A percentile compares a stretch with the other conserved stretches of the same genome.
Conservation (phyloP, 1,284 basidiomycete genomes). For the Leucocoprinus gongylophorus region DNA sequence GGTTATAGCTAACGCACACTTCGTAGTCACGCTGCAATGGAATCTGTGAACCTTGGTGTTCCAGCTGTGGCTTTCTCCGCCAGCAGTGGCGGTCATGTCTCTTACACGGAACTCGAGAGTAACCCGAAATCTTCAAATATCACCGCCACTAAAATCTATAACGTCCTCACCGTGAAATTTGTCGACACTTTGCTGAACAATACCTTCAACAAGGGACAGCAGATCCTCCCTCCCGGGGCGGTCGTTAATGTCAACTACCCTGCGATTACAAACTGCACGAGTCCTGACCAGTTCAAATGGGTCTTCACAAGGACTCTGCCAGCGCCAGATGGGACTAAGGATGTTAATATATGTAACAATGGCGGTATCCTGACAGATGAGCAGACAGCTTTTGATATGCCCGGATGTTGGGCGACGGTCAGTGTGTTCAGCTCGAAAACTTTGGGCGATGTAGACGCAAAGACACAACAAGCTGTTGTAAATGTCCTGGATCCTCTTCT, state of each 20-base stretch:
- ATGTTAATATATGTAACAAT: slow-evolving; percentile 39
- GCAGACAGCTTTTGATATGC: slow-evolving; percentile 31
- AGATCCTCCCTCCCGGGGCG: slow-evolving; percentile 35
- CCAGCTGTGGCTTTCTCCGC: slow-evolving; percentile 47
- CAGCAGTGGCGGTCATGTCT: slow-evolving; percentile 31
- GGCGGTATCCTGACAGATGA: slow-evolving; percentile 34
- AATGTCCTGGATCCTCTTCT: slow-evolving; percentile 28
- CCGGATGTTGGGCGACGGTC: slow-evolving; percentile 36
- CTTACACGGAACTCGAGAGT: slow-evolving; percentile 37
- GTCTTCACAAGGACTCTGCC: slow-evolving; percentile 37
- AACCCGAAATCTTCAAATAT: slow-evolving; percentile 29
- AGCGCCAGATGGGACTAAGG: slow-evolving; percentile 22
- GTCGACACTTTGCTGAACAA: slow-evolving; percentile 30
- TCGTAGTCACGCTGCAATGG: slow-evolving; percentile 39
- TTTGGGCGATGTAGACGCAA: slow-evolving; percentile 37
- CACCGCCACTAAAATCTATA: slow-evolving; percentile 36
- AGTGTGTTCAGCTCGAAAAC: slow-evolving; percentile 39
- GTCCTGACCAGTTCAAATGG: slow-evolving; percentile 33
- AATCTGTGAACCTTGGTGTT: slow-evolving; percentile 39
- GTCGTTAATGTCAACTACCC: slow-evolving; percentile 48
- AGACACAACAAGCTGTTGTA: slow-evolving; percentile 33
- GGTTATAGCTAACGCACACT: neutral
- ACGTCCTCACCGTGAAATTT: slow-evolving; percentile 36
- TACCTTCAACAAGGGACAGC: slow-evolving; percentile 18
- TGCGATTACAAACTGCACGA: slow-evolving; percentile 31